Evolutionary conservation across 192 early-diverging fungal species (phyloP), one percentile per base, ranked within the genome.

Genomic region (Backusella sp.): DNA sequence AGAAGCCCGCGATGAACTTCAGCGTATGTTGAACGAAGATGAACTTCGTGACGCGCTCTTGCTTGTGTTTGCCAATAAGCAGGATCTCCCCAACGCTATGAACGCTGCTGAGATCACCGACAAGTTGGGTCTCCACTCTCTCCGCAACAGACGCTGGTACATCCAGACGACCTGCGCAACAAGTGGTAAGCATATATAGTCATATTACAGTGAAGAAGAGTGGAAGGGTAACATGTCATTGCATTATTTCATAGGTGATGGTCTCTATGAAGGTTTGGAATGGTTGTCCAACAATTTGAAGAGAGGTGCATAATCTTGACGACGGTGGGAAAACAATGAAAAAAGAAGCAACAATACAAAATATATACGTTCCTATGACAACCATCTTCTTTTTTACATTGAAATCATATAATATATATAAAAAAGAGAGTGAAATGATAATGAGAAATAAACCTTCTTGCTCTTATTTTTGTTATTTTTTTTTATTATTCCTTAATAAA

Each of bases 11-110:
- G 95, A 96, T 52, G 97, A 98, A 88, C 89, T 99, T 65, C 92
- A 94, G 79, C 93, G 94, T 74, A 96, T 98, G 95, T 84, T 99
- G 70, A 93, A 94, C 85, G 97, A 98, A 86, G 94, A 96, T 83
- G 96, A 98, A 85, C 92, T 99, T 70, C 92, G 93, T 83, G 91
- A 94, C 75, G 96, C 94, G 36, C 86, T 92, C 73, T 86, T 99
- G 62, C 83, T 99, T 56, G 94, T 99, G 30, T 96, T 98, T 87
- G 96, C 97, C 85, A 99, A 99, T 92, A 99, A 99, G 90, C 98
- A 99, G 84, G 98, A 99, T 91, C 85, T 97, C 76, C 95, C 96
- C 76, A 95, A 95, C 85, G 96, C 97, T 80, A 96, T 98, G 95
- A 93, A 88, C 80, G 93, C 94, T 75, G 89, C 92, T 70, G 95